phyloP scores from a whole-genome alignment of 164 flowering plant species.

The Dillenia turbinata region DNA sequence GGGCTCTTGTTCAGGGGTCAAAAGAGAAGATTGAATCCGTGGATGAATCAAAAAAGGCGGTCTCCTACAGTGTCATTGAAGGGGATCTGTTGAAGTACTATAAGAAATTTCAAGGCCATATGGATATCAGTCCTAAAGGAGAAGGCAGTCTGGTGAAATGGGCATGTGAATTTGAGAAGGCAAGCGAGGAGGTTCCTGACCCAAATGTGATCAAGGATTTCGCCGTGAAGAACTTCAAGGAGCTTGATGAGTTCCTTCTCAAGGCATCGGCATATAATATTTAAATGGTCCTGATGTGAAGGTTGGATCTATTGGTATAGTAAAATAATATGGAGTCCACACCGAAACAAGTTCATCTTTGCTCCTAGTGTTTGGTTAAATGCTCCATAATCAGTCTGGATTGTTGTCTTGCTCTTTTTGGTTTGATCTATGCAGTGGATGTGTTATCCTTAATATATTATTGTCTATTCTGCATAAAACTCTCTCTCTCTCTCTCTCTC shows the following conservation, averaged over 20 bases:
- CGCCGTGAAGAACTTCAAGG: conserved; percentile 41
- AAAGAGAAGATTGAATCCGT: conserved; percentile 50
- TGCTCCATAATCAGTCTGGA: too few species aligned
- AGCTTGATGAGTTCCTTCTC: conserved; percentile 44
- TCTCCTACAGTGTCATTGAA: conserved; percentile 46
- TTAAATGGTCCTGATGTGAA: too few species aligned
- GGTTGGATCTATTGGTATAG: too few species aligned
- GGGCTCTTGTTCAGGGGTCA: conserved; percentile 26
- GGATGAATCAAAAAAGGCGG: conserved; percentile 42
- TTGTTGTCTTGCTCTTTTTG: too few species aligned
- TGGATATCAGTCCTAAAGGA: conserved; percentile 35
- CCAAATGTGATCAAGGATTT: conserved; percentile 42
- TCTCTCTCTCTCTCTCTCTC: too few species aligned
- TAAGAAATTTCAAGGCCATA: conserved; percentile 39
- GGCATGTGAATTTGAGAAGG: conserved; percentile 52
- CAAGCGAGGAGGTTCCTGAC: conserved; percentile 37
- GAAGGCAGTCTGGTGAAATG: conserved; percentile 55
- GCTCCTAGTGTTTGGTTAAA: too few species aligned
- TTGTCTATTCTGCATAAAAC: too few species aligned
- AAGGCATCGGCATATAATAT: conserved; percentile 8
- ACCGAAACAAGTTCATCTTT: too few species aligned
- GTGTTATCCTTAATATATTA: too few species aligned
- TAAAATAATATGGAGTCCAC: too few species aligned
- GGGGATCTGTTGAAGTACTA: conserved; percentile 60
- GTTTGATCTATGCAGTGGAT: too few species aligned